These are phyloP conservation scores for Nakaseomyces kungkrabaensis DNA, from an alignment of 1,139 yeast species.

Conservation along the genomic window DNA sequence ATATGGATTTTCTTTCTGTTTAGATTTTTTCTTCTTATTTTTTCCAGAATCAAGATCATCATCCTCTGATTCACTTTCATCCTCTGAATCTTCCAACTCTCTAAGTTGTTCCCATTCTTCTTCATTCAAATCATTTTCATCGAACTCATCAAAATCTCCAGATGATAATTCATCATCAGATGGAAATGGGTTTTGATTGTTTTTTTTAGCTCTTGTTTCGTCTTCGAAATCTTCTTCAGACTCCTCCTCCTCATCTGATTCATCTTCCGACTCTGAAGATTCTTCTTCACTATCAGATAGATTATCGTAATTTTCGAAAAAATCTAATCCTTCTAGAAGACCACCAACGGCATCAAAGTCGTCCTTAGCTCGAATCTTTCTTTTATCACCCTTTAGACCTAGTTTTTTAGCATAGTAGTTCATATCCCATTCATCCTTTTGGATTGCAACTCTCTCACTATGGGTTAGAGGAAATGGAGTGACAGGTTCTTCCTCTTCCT, in stretches of 20 bases:
- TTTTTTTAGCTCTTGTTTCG: slow-evolving; percentile 12
- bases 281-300: slow-evolving; percentile 13
- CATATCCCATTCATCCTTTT: slow-evolving; percentile 68
- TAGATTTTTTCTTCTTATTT: slow-evolving; percentile 2
- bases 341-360: slow-evolving; percentile 69
- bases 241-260: slow-evolving; percentile 5
- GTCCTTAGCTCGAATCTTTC: slow-evolving; percentile 37
- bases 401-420: slow-evolving; percentile 74
- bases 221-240: slow-evolving; percentile 16
- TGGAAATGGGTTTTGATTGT: slow-evolving; percentile 26
- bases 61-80: not conserved
- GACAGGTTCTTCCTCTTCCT: slow-evolving; percentile 9
- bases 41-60: slow-evolving; percentile 1
- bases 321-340: slow-evolving; percentile 66
- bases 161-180: slow-evolving; percentile 42
- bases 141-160: slow-evolving; percentile 39
- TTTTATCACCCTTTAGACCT: slow-evolving; percentile 52
- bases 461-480: slow-evolving; percentile 27
- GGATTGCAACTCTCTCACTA: slow-evolving; percentile 38
- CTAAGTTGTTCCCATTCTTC: slow-evolving; percentile 35
- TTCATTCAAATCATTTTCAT: slow-evolving; percentile 37
- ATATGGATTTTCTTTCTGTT: slow-evolving; percentile 64
- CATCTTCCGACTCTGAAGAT: slow-evolving; percentile 14
- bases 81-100: slow-evolving; percentile 32
- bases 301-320: slow-evolving; percentile 38